phyloP scores from a whole-genome alignment of 1,284 basidiomycete genomes.

The Xerocomus nothofagi region DNA sequence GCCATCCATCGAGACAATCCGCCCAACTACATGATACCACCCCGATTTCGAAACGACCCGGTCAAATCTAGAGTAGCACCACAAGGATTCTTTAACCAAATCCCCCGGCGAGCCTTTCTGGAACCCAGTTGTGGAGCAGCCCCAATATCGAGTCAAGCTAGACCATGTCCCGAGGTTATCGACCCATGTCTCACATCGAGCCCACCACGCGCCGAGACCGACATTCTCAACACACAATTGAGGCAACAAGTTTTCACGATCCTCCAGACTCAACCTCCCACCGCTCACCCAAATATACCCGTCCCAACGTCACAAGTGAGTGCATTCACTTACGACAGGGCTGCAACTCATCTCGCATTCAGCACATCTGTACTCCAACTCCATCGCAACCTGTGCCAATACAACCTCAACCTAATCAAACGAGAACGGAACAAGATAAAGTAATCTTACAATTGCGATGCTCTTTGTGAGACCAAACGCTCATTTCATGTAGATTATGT shows the following conservation, averaged over 20 bases:
- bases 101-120: constrained; percentile 5
- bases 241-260: not conserved
- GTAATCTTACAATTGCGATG: not conserved
- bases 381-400: not conserved
- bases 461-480: not conserved
- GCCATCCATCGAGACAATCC: not conserved
- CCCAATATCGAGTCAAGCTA: constrained; percentile 7
- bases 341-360: constrained; percentile 3
- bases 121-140: not conserved
- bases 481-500: constrained; percentile 10
- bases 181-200: constrained; percentile 1
- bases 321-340: not conserved
- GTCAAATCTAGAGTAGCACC: not conserved
- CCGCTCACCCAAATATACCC: not conserved
- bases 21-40: not conserved
- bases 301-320: not conserved
- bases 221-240: constrained; percentile 4
- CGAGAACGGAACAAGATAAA: not conserved
- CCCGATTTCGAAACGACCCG: constrained; percentile 8
- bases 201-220: not conserved
- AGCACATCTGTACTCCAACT: constrained; percentile 4
- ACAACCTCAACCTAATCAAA: not conserved
- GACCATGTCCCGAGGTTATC: constrained; percentile 3
- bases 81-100: not conserved
- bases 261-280: not conserved